Base-by-base conservation (phyloP, 2,329 filamentous ascomycete genomes). In the Venturia aucupariae region DNA sequence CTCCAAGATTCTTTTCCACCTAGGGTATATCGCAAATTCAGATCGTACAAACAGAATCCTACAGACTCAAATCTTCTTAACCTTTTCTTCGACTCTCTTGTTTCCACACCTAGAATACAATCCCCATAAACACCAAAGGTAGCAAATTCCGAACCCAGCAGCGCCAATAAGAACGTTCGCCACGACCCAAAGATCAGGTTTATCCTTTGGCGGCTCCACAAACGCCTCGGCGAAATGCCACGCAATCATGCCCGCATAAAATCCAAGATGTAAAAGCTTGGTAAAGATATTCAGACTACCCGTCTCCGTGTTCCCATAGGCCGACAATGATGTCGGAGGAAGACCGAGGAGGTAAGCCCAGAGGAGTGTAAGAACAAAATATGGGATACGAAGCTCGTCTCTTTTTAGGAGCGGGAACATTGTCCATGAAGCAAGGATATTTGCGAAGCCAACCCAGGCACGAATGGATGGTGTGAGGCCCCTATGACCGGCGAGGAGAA, bases 361-460 rank as follows among this genome's bases (percentile, higher is more conserved):
- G 0, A 99, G 82, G 1, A 93, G 79, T 0, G 90, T 90, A 38
- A 97, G 78, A 15, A 96, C 89, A 42, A 85, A 84, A 72, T 99
- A 99, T 0, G 95, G 94, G 11, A 96, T 81, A 15, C 84, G 81
- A 10, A 99, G 80, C 54, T 92, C 89, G 65, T 97, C 94, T 59
- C 93, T 86, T 70, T 89, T 85, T 42, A 99, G 83, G 7, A 99
- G 80, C 0, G 94, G 94, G 72, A 91, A 99, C 84, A 97, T 88
- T 6, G 94, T 97, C 91, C 92, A 97, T 39, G 84, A 85, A 10
- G 89, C 93, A 13, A 97, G 82, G 17, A 94, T 82, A 72, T 99
- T 99, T 63, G 92, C 92, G 72, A 96, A 96, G n/a, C 92, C 92
- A 4, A 97, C 88, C 94, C 94, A 99, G 1, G 90, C 87, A 60